Evolutionary conservation across 345 rosid species (phyloP).

Genomic region (Psidium guajava): DNA sequence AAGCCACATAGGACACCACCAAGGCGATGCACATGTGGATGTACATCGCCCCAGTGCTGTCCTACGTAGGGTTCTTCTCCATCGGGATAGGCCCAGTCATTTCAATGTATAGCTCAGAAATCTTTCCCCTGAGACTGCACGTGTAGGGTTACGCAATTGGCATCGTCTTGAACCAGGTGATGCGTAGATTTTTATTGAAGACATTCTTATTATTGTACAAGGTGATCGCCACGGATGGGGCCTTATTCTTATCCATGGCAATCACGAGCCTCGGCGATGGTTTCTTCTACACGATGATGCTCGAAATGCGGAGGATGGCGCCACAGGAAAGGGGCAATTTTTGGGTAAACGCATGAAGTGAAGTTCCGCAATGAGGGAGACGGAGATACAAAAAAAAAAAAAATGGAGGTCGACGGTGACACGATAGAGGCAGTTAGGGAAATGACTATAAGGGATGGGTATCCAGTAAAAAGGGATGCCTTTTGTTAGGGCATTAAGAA

Average conservation of each 20-base stretch:
- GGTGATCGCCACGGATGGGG: slow-evolving; percentile 17
- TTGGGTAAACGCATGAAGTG: too few relatives aligned
- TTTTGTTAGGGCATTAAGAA: not conserved
- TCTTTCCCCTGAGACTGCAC: not conserved
- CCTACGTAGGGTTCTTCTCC: not conserved
- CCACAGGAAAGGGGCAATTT: too few relatives aligned
- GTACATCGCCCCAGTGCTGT: not conserved
- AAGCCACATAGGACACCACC: slow-evolving; percentile 49
- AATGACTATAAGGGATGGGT: not conserved
- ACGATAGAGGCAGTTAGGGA: slow-evolving; percentile 30
- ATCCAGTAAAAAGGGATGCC: not conserved
- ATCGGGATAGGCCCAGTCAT: too few relatives aligned
- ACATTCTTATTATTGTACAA: too few relatives aligned
- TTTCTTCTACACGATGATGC: too few relatives aligned
- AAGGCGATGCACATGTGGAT: slow-evolving; percentile 27
- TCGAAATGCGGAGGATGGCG: too few relatives aligned
- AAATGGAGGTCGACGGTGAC: slow-evolving; percentile 20
- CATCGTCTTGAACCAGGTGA: not conserved
- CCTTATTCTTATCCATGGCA: too few relatives aligned
- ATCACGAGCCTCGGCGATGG: too few relatives aligned
- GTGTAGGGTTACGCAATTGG: not conserved
- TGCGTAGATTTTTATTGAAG: too few relatives aligned
- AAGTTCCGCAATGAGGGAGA: slow-evolving; percentile 22
- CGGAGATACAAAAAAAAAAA: not conserved
- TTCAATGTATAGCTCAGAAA: too few relatives aligned